Base-by-base conservation (phyloP, 1,284 basidiomycete genomes). In the Mrakiaceae sp. region DNA sequence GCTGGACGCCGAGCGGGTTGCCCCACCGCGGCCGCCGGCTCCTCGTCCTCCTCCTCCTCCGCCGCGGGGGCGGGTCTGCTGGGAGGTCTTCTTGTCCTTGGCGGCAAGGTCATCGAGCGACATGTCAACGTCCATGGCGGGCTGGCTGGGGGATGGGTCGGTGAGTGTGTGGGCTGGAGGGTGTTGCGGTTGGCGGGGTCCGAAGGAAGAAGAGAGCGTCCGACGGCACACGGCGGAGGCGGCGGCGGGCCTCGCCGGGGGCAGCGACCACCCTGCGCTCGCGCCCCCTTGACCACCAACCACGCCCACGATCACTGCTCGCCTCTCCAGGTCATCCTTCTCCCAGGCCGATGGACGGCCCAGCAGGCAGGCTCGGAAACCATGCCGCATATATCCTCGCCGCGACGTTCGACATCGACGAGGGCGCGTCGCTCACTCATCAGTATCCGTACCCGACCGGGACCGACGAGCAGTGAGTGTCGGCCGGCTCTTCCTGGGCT, bases 321-420 rank as follows among this genome's bases (percentile, higher is more conserved):
- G 11, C 27, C 27, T 54, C 39, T 11, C 8, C 27, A n/a, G 8
- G 27, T 54, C 52, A 16, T 14, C 3, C 27, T n/a, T 14, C 9
- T 6, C 3, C 27, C 3, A 12, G 14, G 42, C 12, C 27, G 27
- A 27, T 27, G 27, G 27, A 27, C 27, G 27, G 27, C 27, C 27
- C 27, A 27, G 27, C 27, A 27, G 27, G 27, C 27, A 52, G 44
- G 14, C 12, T 53, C 8, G 10, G 11, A 2, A 39, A 44, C 42
- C 57, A 55, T 11, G 65, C 58, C 43, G 46, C 49, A 4, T 95
- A 92, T 76, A 88, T 95, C 64, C 81, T 97, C 51, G 82, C 96
- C 58, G 93, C 94, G 10, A 94, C 96, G 75, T 97, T 97, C 77
- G 90, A 97, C 78, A 96, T 97, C 69, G 87, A 92, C 74, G 83